Evolutionary conservation across 192 early-diverging fungal species (phyloP), one percentile per base, ranked within the genome.

Genomic region (Entomortierella lignicola): DNA sequence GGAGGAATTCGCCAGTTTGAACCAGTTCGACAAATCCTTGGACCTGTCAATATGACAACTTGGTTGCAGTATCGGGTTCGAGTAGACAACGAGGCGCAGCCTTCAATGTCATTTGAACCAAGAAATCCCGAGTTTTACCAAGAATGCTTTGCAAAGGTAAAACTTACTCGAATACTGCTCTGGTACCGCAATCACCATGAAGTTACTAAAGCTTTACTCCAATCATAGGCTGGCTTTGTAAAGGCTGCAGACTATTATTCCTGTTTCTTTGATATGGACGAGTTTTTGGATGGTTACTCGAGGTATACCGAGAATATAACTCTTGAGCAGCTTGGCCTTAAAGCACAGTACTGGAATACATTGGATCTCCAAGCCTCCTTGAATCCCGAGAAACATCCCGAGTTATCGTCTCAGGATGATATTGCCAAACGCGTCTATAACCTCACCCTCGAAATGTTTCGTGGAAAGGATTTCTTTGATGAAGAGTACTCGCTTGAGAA

Each of bases 11-110:
- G 39, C 20, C 61, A 79, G 42, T 79, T 79, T 29, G 41, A 64
- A 18, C 74, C 74, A n/a, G 74, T 79, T 0, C 66, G 63, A 15
- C 75, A 79, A 51, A 79, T 79, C 41, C 48, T 79, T 4, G 75
- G 75, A 66, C 75, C 75, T 27, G 75, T 79, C 68, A 79, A 79
- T 48, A 11, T 79, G 23, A 79, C 75, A 17, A 68, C 75, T 41
- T 79, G 75, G 75, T 57, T 79, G 2, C 75, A 79, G 34, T 79
- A 79, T 21, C 66, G 75, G 0, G 56, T 79, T 29, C 66, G 75
- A 21, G 63, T 79, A 25, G 75, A 79, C 53, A 64, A n/a, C 6
- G 67, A 70, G 1, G 13, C 25, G 0, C 17, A 29, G 0, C 61
- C 66, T 12, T 79, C 75, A 34, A 79, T 79, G 75, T 79, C 75